These are phyloP conservation scores for Chrysosporium keratinophilum DNA, from an alignment of 2,329 filamentous ascomycete species.

Conservation along the genomic window DNA sequence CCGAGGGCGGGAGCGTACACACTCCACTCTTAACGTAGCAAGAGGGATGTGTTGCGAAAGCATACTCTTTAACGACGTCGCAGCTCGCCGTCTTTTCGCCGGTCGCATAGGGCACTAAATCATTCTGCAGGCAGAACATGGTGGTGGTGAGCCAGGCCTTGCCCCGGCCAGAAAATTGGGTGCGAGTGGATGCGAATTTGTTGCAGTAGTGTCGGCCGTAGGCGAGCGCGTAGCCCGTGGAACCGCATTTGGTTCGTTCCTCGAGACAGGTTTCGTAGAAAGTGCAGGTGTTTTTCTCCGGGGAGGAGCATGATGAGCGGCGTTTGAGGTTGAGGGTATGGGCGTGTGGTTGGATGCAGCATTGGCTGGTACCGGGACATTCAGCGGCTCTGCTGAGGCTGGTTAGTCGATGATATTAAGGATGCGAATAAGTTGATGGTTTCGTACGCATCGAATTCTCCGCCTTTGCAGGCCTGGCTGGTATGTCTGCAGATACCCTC, in stretches of 20 bases:
- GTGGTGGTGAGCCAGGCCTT: slow-evolving; percentile 21
- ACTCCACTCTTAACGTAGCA: slow-evolving; percentile 21
- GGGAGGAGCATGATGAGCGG: slow-evolving; percentile 13
- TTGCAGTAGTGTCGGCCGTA: slow-evolving; percentile 24
- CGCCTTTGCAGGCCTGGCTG: background rate
- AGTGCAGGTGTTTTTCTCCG: slow-evolving; percentile 20
- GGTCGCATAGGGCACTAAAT: slow-evolving; percentile 19
- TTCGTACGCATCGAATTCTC: background rate
- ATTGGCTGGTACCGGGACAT: background rate
- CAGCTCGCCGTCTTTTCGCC: slow-evolving; percentile 15
- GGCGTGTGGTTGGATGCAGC: background rate
- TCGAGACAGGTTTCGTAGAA: slow-evolving; percentile 23
- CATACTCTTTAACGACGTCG: slow-evolving; percentile 16
- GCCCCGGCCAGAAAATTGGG: slow-evolving; percentile 17
- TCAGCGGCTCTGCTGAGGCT: background rate
- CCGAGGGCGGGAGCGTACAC: slow-evolving; percentile 17
- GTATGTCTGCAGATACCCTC: background rate
- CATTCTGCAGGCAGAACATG: slow-evolving; percentile 24
- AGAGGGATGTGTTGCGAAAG: slow-evolving; percentile 19
- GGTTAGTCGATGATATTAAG: background rate
- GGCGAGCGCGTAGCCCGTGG: slow-evolving; percentile 25
- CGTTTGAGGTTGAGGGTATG: background rate
- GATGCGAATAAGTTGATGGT: background rate
- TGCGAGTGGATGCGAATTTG: slow-evolving; percentile 16
- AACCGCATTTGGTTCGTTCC: slow-evolving; percentile 18